Base-by-base conservation (phyloP, 1,139 yeast species). In the Geotrichum reessii region DNA sequence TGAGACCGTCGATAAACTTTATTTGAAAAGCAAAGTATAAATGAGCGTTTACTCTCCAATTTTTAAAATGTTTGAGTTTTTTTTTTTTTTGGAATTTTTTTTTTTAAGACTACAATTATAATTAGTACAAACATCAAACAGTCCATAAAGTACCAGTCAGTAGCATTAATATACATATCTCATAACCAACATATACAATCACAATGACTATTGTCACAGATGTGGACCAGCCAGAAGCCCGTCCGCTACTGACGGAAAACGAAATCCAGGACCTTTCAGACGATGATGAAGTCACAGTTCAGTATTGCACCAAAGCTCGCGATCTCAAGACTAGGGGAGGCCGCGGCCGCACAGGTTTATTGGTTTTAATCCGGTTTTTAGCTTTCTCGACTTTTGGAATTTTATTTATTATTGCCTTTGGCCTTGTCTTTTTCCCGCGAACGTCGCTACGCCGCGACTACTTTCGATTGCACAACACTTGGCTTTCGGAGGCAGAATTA, bases 361-460 rank as follows among this genome's bases (percentile, higher is more conserved):
- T n/a, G 9, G 37, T 21, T 8, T 52, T 37, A 49, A 59, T 55
- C 46, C 68, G 87, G 44, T 81, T 86, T 58, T 76, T 81, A 68
- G 78, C 82, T 66, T 79, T 81, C 63, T 74, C 79, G 67, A 74
- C 78, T n/a, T 71, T 81, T 55, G 91, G 88, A 17, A 65, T 81
- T 53, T 67, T 79, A 7, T 83, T 81, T 59, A 74, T 81, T 52
- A 73, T 83, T 12, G 76, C 83, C 3, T 82, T 87, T 65, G 82
- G 87, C 58, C 75, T 90, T 55, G 83, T 88, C 1, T 92, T 92
- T 69, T 76, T 91, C 31, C 97, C 97, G 1, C 74, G 97, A 61
- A 90, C 98, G 0, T 88, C 97, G 1, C 75, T 90, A 21, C 83
- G 87, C 57, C 77, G 97, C 63, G 98, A 92, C 71, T 83, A 88